phyloP scores from a whole-genome alignment of 1,284 basidiomycete species.

The Boletus semigastroideus region DNA sequence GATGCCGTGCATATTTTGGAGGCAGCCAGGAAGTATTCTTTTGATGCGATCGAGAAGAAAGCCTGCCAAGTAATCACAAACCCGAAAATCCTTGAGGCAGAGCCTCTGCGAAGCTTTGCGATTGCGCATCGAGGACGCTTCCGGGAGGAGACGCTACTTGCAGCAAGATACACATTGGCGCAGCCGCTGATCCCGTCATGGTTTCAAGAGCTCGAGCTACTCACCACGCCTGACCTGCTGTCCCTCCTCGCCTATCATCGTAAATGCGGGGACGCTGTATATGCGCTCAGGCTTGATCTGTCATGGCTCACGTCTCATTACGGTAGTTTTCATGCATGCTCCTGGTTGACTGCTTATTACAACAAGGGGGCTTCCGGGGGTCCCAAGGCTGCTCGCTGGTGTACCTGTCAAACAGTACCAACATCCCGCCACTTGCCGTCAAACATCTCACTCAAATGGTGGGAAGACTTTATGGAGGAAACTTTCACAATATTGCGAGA shows the following conservation, averaged over 20 bases:
- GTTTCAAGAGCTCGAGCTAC: not conserved
- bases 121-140: not conserved
- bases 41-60: too few relatives aligned
- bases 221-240: not conserved
- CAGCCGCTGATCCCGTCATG: not conserved
- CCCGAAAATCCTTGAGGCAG: too few relatives aligned
- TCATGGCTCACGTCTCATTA: not conserved
- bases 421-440: too few relatives aligned
- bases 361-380: too few relatives aligned
- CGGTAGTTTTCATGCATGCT: too few relatives aligned
- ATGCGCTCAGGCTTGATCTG: not conserved
- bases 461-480: conserved; percentile 5
- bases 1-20: too few relatives aligned
- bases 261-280: not conserved
- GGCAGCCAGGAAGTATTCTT: too few relatives aligned
- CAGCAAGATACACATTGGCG: not conserved
- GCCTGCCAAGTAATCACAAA: too few relatives aligned
- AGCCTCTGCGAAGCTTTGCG: too few relatives aligned
- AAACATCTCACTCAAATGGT: conserved; percentile 15
- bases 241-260: not conserved
- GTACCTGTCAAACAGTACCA: too few relatives aligned
- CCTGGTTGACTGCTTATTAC: too few relatives aligned
- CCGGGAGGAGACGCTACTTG: not conserved
- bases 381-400: too few relatives aligned
- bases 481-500: not conserved